phyloP scores from a whole-genome alignment of 768 basidiomycete species.

The Collybia nuda region DNA sequence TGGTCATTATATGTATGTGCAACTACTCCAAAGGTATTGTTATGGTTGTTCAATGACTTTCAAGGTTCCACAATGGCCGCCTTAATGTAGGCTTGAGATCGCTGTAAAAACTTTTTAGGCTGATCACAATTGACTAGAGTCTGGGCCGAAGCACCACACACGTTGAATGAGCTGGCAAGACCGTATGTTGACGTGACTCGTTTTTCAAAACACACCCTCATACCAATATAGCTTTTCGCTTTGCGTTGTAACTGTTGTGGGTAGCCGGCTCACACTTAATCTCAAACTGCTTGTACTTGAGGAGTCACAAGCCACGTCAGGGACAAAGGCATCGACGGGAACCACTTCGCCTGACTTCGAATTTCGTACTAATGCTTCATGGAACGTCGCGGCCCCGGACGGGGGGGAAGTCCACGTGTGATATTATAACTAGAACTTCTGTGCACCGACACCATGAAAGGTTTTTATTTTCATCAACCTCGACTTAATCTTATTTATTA shows the following conservation, averaged over 20 bases:
- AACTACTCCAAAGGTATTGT: not conserved
- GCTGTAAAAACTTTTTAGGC: not conserved
- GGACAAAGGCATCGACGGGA: not conserved
- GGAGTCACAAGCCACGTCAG: not conserved
- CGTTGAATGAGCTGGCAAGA: constrained; percentile 4
- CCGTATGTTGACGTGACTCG: constrained; percentile 5
- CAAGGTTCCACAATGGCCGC: not conserved
- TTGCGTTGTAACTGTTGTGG: constrained; percentile 5
- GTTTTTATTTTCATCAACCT: too few relatives aligned
- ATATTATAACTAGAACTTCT: too few relatives aligned
- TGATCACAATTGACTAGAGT: constrained; percentile 1
- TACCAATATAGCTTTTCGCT: constrained; percentile 3
- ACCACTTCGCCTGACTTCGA: not conserved
- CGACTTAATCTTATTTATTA: too few relatives aligned
- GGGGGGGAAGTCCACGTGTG: not conserved
- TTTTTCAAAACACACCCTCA: not conserved
- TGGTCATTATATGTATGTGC: constrained; percentile 5
- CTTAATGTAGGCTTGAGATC: not conserved
- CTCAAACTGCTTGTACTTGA: constrained; percentile 1
- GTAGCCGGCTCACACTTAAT: constrained; percentile 9
- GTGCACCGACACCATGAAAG: not conserved
- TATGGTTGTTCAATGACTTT: too few relatives aligned
- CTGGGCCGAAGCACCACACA: constrained; percentile 2
- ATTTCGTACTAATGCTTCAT: not conserved
- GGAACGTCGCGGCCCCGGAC: not conserved